Conservation (phyloP, 352 stramenopile species). For the Globisporangium alternatum region DNA sequence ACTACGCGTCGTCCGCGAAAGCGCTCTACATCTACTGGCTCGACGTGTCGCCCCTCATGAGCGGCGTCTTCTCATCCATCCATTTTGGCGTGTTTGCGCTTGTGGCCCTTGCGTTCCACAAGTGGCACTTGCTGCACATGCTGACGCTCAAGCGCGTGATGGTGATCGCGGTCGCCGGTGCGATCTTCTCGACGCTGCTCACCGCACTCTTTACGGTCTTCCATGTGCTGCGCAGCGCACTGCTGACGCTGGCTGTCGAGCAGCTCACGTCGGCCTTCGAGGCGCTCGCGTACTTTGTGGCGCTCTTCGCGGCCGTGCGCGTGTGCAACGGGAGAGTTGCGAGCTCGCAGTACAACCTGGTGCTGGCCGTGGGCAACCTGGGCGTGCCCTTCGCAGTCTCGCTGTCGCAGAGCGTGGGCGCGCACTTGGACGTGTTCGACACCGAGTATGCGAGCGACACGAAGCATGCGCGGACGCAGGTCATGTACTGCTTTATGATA, state of each 20-base stretch:
- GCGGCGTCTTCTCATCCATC: constrained; percentile 42
- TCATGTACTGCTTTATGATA: constrained; percentile 50
- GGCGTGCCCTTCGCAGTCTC: constrained; percentile 49
- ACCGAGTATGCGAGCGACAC: constrained; percentile 46
- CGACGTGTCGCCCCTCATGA: constrained; percentile 32
- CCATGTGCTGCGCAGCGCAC: constrained; percentile 47
- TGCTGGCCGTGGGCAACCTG: constrained; percentile 57
- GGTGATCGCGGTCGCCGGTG: constrained; percentile 27
- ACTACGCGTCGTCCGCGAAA: constrained; percentile 56
- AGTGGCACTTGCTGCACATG: constrained; percentile 12
- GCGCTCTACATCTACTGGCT: constrained; percentile 63
- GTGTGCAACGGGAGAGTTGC: constrained; percentile 13
- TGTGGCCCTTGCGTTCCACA: constrained; percentile 29
- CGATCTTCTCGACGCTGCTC: constrained; percentile 34
- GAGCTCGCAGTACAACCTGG: constrained; percentile 41
- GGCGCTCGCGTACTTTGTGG: constrained; percentile 51
- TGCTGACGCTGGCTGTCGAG: constrained; percentile 46
- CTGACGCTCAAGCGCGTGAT: constrained; percentile 43
- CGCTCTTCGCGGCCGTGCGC: constrained; percentile 43
- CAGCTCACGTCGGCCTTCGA: constrained; percentile 48
- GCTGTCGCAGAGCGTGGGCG: constrained; percentile 60
- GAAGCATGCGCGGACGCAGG: constrained; percentile 33
- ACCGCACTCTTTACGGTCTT: constrained; percentile 52
- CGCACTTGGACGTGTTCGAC: constrained; percentile 62
- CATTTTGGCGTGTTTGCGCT: constrained; percentile 41